Percentiles rank a stretch among this genome's conserved stretches.
phyloP scores from a whole-genome alignment of 805 yeast genomes.

The Ogataea paraovalis region DNA sequence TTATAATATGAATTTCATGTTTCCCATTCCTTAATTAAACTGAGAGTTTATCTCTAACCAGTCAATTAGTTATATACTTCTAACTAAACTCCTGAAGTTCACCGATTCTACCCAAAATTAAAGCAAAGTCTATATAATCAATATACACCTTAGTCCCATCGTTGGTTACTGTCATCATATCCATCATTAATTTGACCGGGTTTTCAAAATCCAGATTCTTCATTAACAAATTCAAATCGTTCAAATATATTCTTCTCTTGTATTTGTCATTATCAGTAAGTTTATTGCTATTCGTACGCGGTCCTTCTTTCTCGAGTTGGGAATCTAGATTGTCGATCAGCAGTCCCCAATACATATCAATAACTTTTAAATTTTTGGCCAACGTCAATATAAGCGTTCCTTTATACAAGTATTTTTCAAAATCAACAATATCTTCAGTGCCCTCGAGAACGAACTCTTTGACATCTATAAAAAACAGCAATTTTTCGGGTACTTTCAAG shows the following conservation, averaged over 20 bases:
- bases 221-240: conserved; percentile 33
- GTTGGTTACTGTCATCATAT: conserved; percentile 43
- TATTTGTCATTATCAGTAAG: conserved; percentile 7
- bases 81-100: conserved; percentile 22
- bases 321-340: conserved; percentile 25
- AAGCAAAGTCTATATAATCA: conserved; percentile 44
- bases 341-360: conserved; percentile 40
- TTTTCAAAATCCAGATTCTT: conserved; percentile 28
- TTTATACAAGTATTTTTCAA: conserved; percentile 38
- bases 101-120: conserved; percentile 46
- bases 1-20: not conserved
- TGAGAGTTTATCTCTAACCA: not conserved
- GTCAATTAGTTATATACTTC: not conserved
- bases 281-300: not conserved
- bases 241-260: conserved; percentile 30
- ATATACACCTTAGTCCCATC: conserved; percentile 34
- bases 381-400: conserved; percentile 40
- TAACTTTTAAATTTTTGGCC: conserved; percentile 26
- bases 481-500: conserved; percentile 26
- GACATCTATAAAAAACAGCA: conserved; percentile 26
- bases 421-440: conserved; percentile 40
- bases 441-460: conserved; percentile 35
- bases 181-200: conserved; percentile 34
- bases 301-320: not conserved
- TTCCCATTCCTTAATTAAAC: no score